phyloP scores from a whole-genome alignment of 257 asterid species.

The Solanum corneliomulleri region DNA sequence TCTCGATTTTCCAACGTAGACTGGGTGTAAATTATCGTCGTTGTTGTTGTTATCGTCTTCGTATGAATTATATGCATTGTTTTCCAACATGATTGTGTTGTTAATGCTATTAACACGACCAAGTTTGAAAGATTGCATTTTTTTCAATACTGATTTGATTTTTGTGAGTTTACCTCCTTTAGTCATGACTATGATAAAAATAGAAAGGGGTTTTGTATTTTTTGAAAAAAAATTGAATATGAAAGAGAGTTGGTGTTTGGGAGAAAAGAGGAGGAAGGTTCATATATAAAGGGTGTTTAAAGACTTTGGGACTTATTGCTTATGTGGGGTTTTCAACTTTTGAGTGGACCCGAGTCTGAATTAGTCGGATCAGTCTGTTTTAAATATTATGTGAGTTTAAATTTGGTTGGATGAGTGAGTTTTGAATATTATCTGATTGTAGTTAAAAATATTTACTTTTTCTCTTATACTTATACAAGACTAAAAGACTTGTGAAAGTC shows the following conservation, averaged over 20 bases:
- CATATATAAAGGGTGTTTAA: neutral
- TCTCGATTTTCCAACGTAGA: constrained; percentile 69
- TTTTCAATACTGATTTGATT: constrained; percentile 19
- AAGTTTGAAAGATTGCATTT: constrained; percentile 25
- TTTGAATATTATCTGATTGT: neutral
- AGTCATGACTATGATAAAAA: constrained; percentile 5
- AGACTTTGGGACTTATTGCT: neutral
- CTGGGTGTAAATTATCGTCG: constrained; percentile 38
- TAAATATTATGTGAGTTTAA: neutral
- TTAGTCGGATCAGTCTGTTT: neutral
- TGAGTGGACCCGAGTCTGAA: neutral
- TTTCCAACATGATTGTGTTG: neutral
- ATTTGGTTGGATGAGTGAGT: neutral
- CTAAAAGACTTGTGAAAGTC: neutral
- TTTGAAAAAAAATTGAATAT: neutral
- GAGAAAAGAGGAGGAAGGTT: neutral
- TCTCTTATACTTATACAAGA: neutral
- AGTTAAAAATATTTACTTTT: too few species aligned
- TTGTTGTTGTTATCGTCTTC: neutral
- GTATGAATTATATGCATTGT: neutral
- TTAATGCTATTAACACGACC: constrained; percentile 3
- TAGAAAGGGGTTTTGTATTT: neutral
- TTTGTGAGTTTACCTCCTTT: constrained; percentile 18
- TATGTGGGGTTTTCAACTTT: neutral
- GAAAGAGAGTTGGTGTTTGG: neutral